Base-by-base conservation (phyloP, 2,329 filamentous ascomycete genomes). In the Aspergillus pseudotamarii region DNA sequence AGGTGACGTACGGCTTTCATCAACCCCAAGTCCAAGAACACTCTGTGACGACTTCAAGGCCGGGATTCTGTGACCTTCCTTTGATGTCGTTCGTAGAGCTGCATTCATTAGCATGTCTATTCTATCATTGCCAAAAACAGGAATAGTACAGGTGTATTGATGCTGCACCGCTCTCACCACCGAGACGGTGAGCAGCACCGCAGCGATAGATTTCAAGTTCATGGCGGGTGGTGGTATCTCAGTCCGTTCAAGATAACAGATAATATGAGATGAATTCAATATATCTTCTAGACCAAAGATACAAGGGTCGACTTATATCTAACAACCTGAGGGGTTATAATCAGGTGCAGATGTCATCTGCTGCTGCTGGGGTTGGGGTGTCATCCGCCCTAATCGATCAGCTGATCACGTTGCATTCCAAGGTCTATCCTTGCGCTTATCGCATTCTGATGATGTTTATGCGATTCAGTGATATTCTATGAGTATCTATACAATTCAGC, bases 121-220 rank as follows among this genome's bases (percentile, higher is more conserved):
- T 34, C 3, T 9, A 34, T 14, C 1, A 3, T 1, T 11, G 19
- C 0, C 14, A 26, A 6, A 50, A 1, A 14, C 0, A 21, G 19
- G 16, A 32, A 6, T 16, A 34, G 28, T 54, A 54, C 51, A 34
- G 30, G 51, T 54, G 19, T 54, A 36, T 2, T 54, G 51, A 16
- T 54, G 30, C 2, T 54, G 32, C 19, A 54, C 51, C 0, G 51
- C 51, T 0, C n/a, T 36, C 21, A 21, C 30, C 0, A 36, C 19
- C 4, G 51, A 34, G 46, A 11, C 26, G 8, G 23, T 28, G 6
- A 30, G 14, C 2, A 51, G 28, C 16, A 32, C 3, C 26, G 16
- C 10, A 6, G 16, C 16, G 11, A 51, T 32, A 4, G 48, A 51
- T 12, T 19, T 5, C 16, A 21, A 30, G 30, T 51, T 51, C 48